phyloP scores from a whole-genome alignment of 371 early-diverging fungal species.

The Mortierella sp. region DNA sequence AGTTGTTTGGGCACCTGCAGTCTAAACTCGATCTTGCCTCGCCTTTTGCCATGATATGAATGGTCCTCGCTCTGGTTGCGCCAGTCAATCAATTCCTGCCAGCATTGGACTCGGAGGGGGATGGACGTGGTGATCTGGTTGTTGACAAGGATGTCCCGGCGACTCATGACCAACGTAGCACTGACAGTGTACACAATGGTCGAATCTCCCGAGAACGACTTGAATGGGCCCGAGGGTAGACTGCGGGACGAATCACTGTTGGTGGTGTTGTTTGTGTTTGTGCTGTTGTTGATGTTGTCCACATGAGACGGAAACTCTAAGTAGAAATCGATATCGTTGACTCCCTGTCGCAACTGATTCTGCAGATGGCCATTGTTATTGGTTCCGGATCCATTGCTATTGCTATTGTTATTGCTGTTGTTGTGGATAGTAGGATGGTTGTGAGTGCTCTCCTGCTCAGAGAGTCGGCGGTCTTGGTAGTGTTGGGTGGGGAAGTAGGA shows the following conservation, averaged over 20 bases:
- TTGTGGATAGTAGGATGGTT: background rate
- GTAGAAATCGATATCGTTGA: slow-evolving; percentile 50
- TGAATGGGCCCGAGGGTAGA: slow-evolving; percentile 44
- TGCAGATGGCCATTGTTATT: background rate
- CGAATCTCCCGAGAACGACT: slow-evolving; percentile 28
- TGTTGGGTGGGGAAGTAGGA: background rate
- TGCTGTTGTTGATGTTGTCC: background rate
- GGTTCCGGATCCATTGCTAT: background rate
- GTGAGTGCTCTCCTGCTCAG: background rate
- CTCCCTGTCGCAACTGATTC: slow-evolving; percentile 37
- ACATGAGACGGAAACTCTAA: slow-evolving; percentile 50
- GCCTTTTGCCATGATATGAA: slow-evolving; percentile 47
- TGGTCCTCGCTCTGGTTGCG: slow-evolving; percentile 35
- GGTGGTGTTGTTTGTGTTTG: background rate
- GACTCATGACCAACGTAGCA: slow-evolving; percentile 35
- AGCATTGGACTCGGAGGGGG: slow-evolving; percentile 43
- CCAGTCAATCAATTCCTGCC: slow-evolving; percentile 50
- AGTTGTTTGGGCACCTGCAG: slow-evolving; percentile 53
- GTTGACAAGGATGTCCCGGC: slow-evolving; percentile 48
- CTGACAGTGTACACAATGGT: slow-evolving; percentile 27
- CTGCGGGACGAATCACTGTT: background rate
- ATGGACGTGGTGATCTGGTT: slow-evolving; percentile 32
- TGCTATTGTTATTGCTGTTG: background rate
- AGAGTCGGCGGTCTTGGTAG: too few species aligned
- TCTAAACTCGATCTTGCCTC: slow-evolving; percentile 44